Conservation (phyloP, 208 protist genomes). For the Angomonas ambiguus region DNA sequence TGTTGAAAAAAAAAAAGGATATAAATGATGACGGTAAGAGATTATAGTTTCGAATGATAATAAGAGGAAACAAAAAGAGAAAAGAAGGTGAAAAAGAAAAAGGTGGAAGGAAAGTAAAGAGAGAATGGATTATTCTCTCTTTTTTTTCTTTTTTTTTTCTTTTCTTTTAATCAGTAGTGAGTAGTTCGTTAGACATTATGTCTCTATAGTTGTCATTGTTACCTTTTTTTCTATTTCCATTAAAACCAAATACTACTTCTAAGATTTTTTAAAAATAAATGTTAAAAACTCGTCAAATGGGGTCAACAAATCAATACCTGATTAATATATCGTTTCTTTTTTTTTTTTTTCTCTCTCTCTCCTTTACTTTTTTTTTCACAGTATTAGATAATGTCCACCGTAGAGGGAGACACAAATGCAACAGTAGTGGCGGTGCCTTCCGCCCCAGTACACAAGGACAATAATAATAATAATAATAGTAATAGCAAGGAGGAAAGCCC, state of each 20-base stretch:
- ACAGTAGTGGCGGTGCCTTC: too few species aligned
- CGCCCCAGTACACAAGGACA: not conserved
- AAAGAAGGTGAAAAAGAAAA: conserved; percentile 18
- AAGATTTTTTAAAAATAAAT: too few species aligned
- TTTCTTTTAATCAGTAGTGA: too few species aligned
- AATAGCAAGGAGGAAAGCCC: not conserved
- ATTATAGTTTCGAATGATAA: not conserved
- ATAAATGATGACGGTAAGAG: not conserved
- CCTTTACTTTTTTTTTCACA: conserved; percentile 6
- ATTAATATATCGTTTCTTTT: too few species aligned
- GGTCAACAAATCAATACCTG: too few species aligned
- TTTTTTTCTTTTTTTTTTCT: not conserved
- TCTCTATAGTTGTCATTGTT: too few species aligned
- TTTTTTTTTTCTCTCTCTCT: conserved; percentile 9
- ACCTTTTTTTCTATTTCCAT: too few species aligned
- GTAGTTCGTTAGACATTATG: too few species aligned
- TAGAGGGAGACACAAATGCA: too few species aligned
- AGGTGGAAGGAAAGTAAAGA: not conserved
- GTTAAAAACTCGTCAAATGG: too few species aligned
- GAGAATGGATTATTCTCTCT: not conserved
- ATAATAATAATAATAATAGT: conserved; percentile 3
- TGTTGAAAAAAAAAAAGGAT: conserved; percentile 8
- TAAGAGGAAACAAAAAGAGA: not conserved
- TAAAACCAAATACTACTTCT: too few species aligned
- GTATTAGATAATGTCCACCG: too few species aligned